Evolutionary conservation across 169 alveolate species (phyloP).

Genomic region (Plasmodium inui): DNA sequence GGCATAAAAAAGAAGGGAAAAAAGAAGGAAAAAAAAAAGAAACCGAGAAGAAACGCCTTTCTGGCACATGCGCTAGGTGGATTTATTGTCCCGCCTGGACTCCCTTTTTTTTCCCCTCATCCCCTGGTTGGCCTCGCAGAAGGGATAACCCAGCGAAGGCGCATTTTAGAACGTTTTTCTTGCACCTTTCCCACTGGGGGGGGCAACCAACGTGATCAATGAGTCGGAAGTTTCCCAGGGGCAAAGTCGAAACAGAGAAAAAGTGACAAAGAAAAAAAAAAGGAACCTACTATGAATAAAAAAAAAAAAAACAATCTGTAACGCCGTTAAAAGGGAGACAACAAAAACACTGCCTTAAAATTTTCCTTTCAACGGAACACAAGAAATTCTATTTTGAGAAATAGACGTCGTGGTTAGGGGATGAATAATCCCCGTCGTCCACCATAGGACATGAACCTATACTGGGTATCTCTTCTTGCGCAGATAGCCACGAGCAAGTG

Average conservation of each 20-base stretch:
- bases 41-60: background rate
- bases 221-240: background rate
- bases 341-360: background rate
- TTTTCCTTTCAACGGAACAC: background rate
- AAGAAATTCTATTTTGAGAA: background rate
- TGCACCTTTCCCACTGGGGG: background rate
- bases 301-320: background rate
- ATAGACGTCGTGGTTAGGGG: background rate
- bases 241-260: background rate
- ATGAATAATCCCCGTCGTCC: background rate
- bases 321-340: background rate
- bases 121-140: background rate
- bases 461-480: background rate
- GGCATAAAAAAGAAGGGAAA: background rate
- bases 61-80: background rate
- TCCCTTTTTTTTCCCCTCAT: background rate
- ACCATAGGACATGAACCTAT: background rate
- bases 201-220: background rate
- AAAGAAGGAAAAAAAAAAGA: background rate
- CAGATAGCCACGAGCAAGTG: background rate
- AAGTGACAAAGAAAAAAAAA: background rate
- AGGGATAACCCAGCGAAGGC: background rate
- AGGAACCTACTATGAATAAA: no score
- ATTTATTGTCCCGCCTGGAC: background rate
- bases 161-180: background rate